Percentiles rank a stretch among this genome's conserved stretches.
Evolutionary conservation across 1,284 basidiomycete genomes (phyloP).

Genomic region (Stygiomarasmius scandens): DNA sequence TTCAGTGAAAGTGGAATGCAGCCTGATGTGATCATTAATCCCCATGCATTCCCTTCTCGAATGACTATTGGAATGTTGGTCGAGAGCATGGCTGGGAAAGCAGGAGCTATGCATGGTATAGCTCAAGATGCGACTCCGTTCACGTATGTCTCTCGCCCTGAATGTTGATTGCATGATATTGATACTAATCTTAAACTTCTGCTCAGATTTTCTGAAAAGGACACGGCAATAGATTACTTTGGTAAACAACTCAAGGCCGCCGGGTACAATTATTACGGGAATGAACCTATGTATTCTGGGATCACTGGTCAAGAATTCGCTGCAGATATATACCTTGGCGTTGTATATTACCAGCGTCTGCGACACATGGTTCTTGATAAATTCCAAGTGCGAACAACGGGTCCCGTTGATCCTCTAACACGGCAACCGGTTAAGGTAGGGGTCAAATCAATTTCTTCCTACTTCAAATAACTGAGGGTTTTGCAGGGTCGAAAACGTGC

Average conservation of each 20-base stretch:
- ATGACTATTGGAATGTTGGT: constrained; percentile 99
- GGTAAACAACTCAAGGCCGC: constrained; percentile 92
- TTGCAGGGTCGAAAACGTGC: constrained; percentile 93
- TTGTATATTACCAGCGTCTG: constrained; percentile 98
- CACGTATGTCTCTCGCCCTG: constrained; percentile 58
- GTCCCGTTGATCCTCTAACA: constrained; percentile 94
- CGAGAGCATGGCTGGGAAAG: constrained; percentile 98
- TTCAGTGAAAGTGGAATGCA: constrained; percentile 99
- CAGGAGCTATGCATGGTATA: constrained; percentile 96
- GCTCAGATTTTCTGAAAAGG: constrained; percentile 88
- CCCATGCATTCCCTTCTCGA: constrained; percentile 98
- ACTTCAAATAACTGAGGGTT: constrained; percentile 5
- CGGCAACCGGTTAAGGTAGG: constrained; percentile 97
- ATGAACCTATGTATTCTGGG: constrained; percentile 99
- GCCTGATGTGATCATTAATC: constrained; percentile 99
- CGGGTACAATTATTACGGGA: constrained; percentile 99
- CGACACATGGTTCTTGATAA: constrained; percentile 99
- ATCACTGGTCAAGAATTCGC: constrained; percentile 98
- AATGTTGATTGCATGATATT: constrained; percentile 17
- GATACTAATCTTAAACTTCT: constrained; percentile 15
- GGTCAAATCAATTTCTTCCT: constrained; percentile 26
- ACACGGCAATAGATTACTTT: constrained; percentile 96
- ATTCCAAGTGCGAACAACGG: constrained; percentile 98
- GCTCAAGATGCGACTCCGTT: constrained; percentile 99
- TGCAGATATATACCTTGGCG: constrained; percentile 97